Base-by-base conservation (phyloP, 495 filamentous ascomycete species). In the Pyrenopolyporus hunteri region DNA sequence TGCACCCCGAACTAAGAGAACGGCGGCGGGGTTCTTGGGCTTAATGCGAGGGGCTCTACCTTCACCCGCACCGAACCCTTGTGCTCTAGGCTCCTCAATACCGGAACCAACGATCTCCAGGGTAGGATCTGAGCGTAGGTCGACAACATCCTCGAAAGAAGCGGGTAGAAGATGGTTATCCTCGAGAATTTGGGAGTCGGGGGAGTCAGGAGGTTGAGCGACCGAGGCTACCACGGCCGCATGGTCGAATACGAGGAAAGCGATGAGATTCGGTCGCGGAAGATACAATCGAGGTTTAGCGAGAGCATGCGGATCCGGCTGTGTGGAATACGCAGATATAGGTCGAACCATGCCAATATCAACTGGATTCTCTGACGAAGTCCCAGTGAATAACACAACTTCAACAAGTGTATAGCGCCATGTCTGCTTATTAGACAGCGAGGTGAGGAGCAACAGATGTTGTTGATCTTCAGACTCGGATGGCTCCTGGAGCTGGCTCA, bases 101-200 rank as follows among this genome's bases (percentile, higher is more conserved):
- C 85, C 85, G 35, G 83, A 85, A 9, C 85, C 87, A 13, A 87
- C 74, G 23, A 89, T 80, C 57, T 85, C 83, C 4, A 87, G 57
- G 3, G 74, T 73, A 23, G 78, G 80, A 35, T 90, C 88, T 46
- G 86, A 78, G n/a, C 86, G 85, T 40, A 98, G 84, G 61, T 91
- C 86, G 20, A 98, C 81, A 2, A 87, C 84, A 70, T 98, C 95
- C 69, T 98, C 91, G 57, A 92, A 96, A 6, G 82, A 76, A 9
- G 81, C 72, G 0, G 82, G 79, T 37, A 86, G 67, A 10, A 79
- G 71, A 29, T 83, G 81, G 19, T 81, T 84, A 51, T 89, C 87
- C 23, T 82, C 74, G 50, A 87, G 80, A 5, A 93, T 80, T 63
- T 95, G 91, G 10, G 82, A 82, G 20, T 85, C 85, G 23, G 89